These are phyloP conservation scores for Dissophora globulifera DNA, from an alignment of 192 early-diverging fungal species.

Conservation along the genomic window DNA sequence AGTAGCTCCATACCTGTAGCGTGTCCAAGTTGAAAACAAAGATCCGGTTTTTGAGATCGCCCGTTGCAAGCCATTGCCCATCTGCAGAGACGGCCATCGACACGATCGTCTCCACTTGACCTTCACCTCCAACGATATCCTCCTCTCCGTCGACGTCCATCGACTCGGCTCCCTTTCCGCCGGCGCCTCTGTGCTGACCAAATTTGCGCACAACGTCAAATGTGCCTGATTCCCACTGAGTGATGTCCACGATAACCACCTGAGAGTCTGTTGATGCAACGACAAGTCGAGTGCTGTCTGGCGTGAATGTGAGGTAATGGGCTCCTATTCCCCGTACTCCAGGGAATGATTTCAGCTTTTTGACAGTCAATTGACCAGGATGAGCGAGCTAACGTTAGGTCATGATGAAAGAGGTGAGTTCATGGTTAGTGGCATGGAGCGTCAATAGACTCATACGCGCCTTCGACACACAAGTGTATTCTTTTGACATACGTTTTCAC, in stretches of 20 bases:
- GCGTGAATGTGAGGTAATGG: constrained; percentile 79
- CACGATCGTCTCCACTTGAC: constrained; percentile 67
- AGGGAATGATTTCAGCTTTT: constrained; percentile 59
- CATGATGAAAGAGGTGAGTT: neutral
- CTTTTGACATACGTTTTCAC: constrained; percentile 57
- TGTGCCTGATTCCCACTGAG: constrained; percentile 63
- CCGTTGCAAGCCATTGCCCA: constrained; percentile 84
- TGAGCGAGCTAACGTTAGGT: constrained; percentile 17
- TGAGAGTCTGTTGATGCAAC: constrained; percentile 80
- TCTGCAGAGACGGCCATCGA: constrained; percentile 81
- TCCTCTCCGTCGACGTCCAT: constrained; percentile 52
- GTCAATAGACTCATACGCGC: neutral
- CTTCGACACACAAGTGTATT: constrained; percentile 56
- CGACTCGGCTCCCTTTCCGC: constrained; percentile 31
- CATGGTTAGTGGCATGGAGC: neutral
- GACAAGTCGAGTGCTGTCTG: constrained; percentile 78
- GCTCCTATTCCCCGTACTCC: constrained; percentile 65
- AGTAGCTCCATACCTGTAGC: constrained; percentile 62
- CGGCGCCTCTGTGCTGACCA: constrained; percentile 69
- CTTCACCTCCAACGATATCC: constrained; percentile 53
- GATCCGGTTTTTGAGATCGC: constrained; percentile 78
- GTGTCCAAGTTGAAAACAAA: constrained; percentile 80
- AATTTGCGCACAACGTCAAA: constrained; percentile 74
- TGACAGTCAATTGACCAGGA: constrained; percentile 56
- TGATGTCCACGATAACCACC: constrained; percentile 82